Conservation (phyloP, 345 rosid genomes). For the Camelina hispida region DNA sequence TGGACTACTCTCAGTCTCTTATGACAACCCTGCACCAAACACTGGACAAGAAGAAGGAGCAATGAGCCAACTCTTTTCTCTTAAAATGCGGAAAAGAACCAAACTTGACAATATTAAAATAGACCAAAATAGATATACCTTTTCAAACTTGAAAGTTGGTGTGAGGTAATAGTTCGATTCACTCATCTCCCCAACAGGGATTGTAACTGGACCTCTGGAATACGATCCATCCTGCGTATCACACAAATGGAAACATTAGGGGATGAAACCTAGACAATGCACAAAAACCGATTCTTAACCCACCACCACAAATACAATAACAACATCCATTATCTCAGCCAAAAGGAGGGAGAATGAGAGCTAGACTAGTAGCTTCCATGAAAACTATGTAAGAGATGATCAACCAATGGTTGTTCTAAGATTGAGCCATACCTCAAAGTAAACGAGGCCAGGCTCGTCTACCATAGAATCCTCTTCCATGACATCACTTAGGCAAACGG, state of each 20-base stretch:
- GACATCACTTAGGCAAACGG: no score
- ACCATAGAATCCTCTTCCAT: slow-evolving; percentile 86
- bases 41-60: slow-evolving; percentile 45
- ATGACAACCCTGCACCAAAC: slow-evolving; percentile 97
- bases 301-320: background rate
- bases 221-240: slow-evolving; percentile 84
- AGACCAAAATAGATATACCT: slow-evolving; percentile 49
- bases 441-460: slow-evolving; percentile 76
- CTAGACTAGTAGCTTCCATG: no score
- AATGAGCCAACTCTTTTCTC: background rate
- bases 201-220: slow-evolving; percentile 82
- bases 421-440: slow-evolving; percentile 71
- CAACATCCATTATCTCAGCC: background rate
- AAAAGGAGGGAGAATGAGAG: no score
- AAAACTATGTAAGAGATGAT: no score
- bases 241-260: background rate
- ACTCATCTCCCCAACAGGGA: slow-evolving; percentile 69
- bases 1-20: slow-evolving; percentile 90
- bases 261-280: slow-evolving; percentile 7
- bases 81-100: background rate
- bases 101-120: background rate
- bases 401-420: no score
- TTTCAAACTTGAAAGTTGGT: slow-evolving; percentile 88
- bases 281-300: background rate
- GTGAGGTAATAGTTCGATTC: slow-evolving; percentile 66